A percentile compares a stretch with the other conserved stretches of the same genome.
These are phyloP conservation scores for Spongospora subterranea DNA, from an alignment of 208 protist species.

Conservation along the genomic window DNA sequence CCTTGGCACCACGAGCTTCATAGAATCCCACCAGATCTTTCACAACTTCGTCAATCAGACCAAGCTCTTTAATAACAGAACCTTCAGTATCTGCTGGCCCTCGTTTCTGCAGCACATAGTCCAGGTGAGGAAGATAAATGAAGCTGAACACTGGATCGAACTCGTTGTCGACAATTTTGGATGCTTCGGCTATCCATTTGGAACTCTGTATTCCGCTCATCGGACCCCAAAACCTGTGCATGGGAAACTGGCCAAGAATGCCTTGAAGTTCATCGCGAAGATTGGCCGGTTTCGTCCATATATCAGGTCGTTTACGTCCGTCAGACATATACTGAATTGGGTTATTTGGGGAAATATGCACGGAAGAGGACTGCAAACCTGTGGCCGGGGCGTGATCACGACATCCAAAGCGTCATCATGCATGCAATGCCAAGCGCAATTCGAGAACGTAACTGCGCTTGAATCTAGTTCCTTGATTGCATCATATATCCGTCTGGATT, in stretches of 20 bases:
- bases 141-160: slow-evolving; percentile 42
- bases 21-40: slow-evolving; percentile 24
- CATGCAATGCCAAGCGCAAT: slow-evolving; percentile 52
- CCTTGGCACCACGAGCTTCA: neutral
- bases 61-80: neutral
- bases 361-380: neutral
- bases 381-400: neutral
- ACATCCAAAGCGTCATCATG: slow-evolving; percentile 39
- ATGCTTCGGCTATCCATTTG: slow-evolving; percentile 43
- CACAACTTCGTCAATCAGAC: neutral
- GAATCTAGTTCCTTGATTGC: neutral
- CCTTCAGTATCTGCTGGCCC: neutral
- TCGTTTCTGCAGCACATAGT: slow-evolving; percentile 12
- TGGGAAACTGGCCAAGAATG: neutral
- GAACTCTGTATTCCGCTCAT: slow-evolving; percentile 6
- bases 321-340: neutral
- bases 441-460: slow-evolving; percentile 18
- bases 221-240: slow-evolving; percentile 37
- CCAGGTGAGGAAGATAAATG: slow-evolving; percentile 50
- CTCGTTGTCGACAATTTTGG: neutral
- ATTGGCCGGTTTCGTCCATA: slow-evolving; percentile 19
- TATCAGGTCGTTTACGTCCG: slow-evolving; percentile 20
- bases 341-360: neutral
- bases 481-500: neutral
- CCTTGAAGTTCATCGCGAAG: slow-evolving; percentile 14